A percentile compares a stretch with the other conserved stretches of the same genome.
Evolutionary conservation across 495 filamentous ascomycete genomes (phyloP).

Genomic region (Baudoinia panamericana): DNA sequence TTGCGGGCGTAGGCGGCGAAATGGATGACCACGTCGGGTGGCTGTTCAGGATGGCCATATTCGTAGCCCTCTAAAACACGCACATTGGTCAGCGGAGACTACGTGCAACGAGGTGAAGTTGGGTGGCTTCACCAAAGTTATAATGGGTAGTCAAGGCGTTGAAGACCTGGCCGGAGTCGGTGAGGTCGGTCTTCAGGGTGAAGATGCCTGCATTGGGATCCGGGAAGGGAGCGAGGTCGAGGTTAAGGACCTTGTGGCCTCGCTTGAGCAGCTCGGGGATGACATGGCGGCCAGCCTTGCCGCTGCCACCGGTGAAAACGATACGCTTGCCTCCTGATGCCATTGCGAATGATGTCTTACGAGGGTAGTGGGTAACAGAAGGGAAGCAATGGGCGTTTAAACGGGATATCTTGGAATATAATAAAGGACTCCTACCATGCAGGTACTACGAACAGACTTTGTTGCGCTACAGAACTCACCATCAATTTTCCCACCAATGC

Average conservation of each 20-base stretch:
- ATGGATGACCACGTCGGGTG: constrained; percentile 49
- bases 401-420: constrained; percentile 1
- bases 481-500: too few species aligned
- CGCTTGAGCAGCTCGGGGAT: constrained; percentile 40
- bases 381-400: too few species aligned
- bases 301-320: constrained; percentile 45
- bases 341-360: constrained; percentile 18
- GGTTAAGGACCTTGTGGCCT: constrained; percentile 44
- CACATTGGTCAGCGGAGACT: too few species aligned
- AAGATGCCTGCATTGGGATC: constrained; percentile 37
- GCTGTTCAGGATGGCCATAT: constrained; percentile 25
- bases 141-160: constrained; percentile 45
- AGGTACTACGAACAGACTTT: neutral
- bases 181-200: constrained; percentile 45
- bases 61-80: constrained; percentile 39
- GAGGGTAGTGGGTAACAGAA: too few species aligned
- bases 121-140: too few species aligned
- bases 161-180: constrained; percentile 46
- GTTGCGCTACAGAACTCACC: too few species aligned
- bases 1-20: constrained; percentile 48
- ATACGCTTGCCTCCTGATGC: constrained; percentile 31
- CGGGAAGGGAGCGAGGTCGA: constrained; percentile 38
- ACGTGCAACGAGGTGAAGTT: too few species aligned
- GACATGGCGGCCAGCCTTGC: constrained; percentile 46
- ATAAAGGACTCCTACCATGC: neutral